Base-by-base conservation (phyloP, 495 filamentous ascomycete species). In the Aspergillus campestris region DNA sequence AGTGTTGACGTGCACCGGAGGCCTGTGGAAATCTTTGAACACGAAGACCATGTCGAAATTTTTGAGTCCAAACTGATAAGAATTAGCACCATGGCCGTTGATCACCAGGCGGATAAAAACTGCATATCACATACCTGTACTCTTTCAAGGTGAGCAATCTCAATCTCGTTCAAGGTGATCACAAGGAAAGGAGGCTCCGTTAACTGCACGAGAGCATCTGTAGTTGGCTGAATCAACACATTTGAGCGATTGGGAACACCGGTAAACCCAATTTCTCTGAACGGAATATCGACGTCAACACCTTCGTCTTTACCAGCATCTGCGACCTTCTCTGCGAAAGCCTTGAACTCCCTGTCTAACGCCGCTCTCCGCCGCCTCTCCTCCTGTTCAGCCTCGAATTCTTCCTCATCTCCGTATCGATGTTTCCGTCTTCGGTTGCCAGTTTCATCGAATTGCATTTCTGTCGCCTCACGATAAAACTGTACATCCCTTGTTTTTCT, bases 41-140 rank as follows among this genome's bases (percentile, higher is more conserved):
- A 97, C 87, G 55, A 95, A 89, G 7, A 97, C 94, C 53, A 97
- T 80, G 66, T 99, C 94, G 63, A 99, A 99, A 60, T 99, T 99
- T 75, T 97, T 97, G 35, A 99, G 78, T 15, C 94, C 94, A 56
- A 97, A 99, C 75, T 85, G 9, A 42, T 42, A 7, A 7, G 24
- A n/a, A 12, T 6, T 14, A 35, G 33, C 14, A 31, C 4, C 37
- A 3, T 6, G 31, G 11, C 38, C 14, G 35, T 31, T 24, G 18
- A 24, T 24, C 1, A 24, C 1, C 4, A 24, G 18, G 18, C 18
- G 18, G 4, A 24, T 24, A 24, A 24, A 2, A 24, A 24, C 18
- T 24, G 18, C 18, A 24, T 24, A 4, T 24, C 18, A 24, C 62
- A 45, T 66, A 80, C 76, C 72, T 94, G 89, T 11, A 98, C 91